Conservation (phyloP, 768 basidiomycete species). For the Leccinellum luteum region DNA sequence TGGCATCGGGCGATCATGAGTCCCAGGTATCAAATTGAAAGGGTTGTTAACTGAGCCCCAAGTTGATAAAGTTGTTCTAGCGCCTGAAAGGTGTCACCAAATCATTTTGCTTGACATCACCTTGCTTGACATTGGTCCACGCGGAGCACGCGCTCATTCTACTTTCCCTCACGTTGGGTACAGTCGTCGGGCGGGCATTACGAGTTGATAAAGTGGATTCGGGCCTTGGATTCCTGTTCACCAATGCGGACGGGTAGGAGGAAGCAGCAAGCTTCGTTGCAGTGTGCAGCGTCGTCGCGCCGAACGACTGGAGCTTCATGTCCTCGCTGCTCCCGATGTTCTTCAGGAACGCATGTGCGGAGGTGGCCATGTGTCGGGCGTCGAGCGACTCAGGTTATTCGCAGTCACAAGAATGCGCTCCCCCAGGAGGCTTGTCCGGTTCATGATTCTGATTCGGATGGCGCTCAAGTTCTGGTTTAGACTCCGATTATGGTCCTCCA, state of each 20-base stretch:
- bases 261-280: slow-evolving; percentile 38
- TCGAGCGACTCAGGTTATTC: not conserved
- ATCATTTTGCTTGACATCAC: too few species aligned
- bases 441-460: not conserved
- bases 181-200: too few species aligned
- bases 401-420: not conserved
- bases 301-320: slow-evolving; percentile 8
- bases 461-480: not conserved
- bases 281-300: slow-evolving; percentile 23
- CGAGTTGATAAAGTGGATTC: slow-evolving; percentile 52
- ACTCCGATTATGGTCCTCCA: too few species aligned
- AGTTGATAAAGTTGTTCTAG: too few species aligned
- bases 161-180: too few species aligned
- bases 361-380: slow-evolving; percentile 30
- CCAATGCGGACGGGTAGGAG: slow-evolving; percentile 48
- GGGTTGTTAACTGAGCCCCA: too few species aligned
- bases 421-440: not conserved
- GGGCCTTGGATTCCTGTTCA: slow-evolving; percentile 61
- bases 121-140: too few species aligned
- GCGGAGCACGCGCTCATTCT: too few species aligned
- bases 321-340: too few species aligned
- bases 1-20: too few species aligned
- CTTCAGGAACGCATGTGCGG: slow-evolving; percentile 33
- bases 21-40: too few species aligned
- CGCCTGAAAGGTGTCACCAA: too few species aligned